Conservation (phyloP, 2,329 filamentous ascomycete genomes). For the Dryadomyces quercus-mongolicae region DNA sequence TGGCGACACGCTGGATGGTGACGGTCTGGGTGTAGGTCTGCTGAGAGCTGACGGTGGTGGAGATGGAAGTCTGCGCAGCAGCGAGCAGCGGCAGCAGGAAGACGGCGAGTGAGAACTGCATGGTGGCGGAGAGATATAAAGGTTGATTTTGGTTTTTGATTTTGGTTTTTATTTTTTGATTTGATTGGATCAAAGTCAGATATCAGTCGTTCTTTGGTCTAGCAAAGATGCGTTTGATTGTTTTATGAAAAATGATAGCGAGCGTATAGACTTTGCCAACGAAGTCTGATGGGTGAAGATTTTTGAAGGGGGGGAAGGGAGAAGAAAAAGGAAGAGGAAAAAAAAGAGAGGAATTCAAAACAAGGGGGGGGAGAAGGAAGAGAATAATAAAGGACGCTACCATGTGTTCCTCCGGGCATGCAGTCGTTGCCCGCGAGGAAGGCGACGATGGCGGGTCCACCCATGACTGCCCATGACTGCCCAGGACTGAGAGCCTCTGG, state of each 20-base stretch:
- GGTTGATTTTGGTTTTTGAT: background rate
- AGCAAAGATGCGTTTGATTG: background rate
- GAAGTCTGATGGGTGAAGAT: conserved; percentile 25
- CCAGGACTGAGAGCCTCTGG: no score
- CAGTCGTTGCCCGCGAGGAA: background rate
- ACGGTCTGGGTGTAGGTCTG: conserved; percentile 34
- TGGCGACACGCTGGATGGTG: conserved; percentile 22
- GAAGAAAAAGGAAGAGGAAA: background rate
- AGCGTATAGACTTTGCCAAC: conserved; percentile 40
- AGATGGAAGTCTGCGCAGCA: conserved; percentile 19
- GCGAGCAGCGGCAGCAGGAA: conserved; percentile 39
- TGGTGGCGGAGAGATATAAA: conserved; percentile 13
- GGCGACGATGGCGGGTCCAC: background rate
- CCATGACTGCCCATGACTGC: no score
- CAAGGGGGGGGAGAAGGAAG: background rate
- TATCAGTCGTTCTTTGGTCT: background rate
- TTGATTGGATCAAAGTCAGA: background rate
- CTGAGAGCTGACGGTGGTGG: conserved; percentile 36
- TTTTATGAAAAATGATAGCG: conserved; percentile 6
- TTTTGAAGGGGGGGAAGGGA: background rate
- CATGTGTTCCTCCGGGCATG: background rate
- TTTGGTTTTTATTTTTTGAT: background rate
- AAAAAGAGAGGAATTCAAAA: background rate
- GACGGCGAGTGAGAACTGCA: conserved; percentile 34
- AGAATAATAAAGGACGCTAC: background rate